Conservation (phyloP, 441 rosid genomes). For the Biscutella auriculata region DNA sequence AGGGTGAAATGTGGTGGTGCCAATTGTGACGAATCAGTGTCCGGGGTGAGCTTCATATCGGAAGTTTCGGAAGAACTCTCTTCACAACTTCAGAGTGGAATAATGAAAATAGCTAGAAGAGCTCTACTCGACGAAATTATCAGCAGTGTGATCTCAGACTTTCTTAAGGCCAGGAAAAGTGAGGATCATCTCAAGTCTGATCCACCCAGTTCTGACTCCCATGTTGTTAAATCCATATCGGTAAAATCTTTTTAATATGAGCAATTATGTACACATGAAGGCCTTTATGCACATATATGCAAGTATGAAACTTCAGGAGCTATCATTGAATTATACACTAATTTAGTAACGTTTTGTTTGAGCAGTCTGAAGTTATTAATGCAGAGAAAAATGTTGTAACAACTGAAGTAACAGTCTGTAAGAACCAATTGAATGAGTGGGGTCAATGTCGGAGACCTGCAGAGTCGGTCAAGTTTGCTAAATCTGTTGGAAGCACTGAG, state of each 20-base stretch:
- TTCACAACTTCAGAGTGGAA: slow-evolving; percentile 64
- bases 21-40: slow-evolving; percentile 23
- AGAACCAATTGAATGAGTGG: slow-evolving; percentile 8
- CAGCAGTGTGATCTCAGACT: slow-evolving; percentile 49
- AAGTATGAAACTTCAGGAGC: neutral
- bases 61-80: slow-evolving; percentile 67
- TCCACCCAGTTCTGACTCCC: slow-evolving; percentile 27
- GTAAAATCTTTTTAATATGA: slow-evolving; percentile 12
- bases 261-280: slow-evolving; percentile 27
- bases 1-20: slow-evolving; percentile 27
- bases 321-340: neutral
- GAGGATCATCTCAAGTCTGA: slow-evolving; percentile 34
- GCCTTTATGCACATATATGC: neutral
- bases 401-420: slow-evolving; percentile 24
- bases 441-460: neutral
- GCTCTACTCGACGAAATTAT: slow-evolving; percentile 72
- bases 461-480: slow-evolving; percentile 22
- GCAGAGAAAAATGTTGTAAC: slow-evolving; percentile 15
- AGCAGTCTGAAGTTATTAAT: slow-evolving; percentile 37
- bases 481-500: slow-evolving; percentile 72
- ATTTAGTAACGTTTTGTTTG: slow-evolving; percentile 13
- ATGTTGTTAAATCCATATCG: slow-evolving; percentile 20
- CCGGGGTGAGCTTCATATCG: slow-evolving; percentile 31
- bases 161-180: slow-evolving; percentile 35
- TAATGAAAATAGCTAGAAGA: slow-evolving; percentile 71